Percentiles rank a stretch among this genome's conserved stretches.
These are phyloP conservation scores for Magnolia officinalis DNA, from an alignment of 164 flowering plant genomes.

Conservation along the genomic window DNA sequence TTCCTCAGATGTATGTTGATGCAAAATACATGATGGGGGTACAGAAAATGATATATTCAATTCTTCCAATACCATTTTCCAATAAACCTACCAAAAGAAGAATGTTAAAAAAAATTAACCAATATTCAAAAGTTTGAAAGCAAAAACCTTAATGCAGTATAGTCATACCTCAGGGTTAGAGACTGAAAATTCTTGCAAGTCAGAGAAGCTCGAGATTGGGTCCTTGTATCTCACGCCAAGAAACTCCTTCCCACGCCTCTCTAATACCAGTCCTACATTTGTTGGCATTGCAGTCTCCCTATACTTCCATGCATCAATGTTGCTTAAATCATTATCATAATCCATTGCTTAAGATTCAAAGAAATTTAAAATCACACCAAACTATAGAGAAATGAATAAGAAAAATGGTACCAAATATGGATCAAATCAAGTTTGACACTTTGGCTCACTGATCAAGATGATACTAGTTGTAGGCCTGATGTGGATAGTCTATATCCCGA, in stretches of 20 bases:
- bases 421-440: no score
- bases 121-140: not conserved
- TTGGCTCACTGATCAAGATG: no score
- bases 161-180: constrained; percentile 67
- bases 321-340: not conserved
- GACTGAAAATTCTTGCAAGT: constrained; percentile 83
- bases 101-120: not conserved
- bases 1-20: constrained; percentile 31
- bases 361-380: not conserved
- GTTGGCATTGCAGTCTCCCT: constrained; percentile 59
- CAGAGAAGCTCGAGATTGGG: constrained; percentile 76
- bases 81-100: constrained; percentile 51
- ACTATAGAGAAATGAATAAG: not conserved
- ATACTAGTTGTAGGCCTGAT: no score
- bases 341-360: not conserved
- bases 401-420: not conserved
- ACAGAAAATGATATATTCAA: constrained; percentile 58
- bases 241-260: constrained; percentile 60
- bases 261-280: constrained; percentile 67
- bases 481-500: no score
- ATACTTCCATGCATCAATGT: constrained; percentile 6
- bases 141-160: not conserved
- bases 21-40: constrained; percentile 67
- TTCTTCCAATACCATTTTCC: constrained; percentile 70
- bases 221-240: constrained; percentile 63